Percentiles rank a stretch among this genome's conserved stretches.
phyloP scores from a whole-genome alignment of 805 yeast species.

The Lipomyces yamanashiensis region DNA sequence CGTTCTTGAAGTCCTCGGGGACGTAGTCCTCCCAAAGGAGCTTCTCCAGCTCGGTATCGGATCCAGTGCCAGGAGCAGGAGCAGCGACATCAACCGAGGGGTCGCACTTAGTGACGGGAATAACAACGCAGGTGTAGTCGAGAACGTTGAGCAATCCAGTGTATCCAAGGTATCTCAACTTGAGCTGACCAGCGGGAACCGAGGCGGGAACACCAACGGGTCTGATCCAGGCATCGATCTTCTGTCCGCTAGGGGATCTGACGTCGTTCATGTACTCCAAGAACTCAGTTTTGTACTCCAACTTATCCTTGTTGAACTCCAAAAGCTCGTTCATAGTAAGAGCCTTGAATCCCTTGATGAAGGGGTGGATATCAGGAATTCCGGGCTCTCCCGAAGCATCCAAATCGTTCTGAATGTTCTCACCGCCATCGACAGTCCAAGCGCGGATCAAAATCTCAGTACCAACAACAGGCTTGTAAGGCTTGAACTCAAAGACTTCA shows the following conservation, averaged over 20 bases:
- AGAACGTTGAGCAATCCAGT: constrained; percentile 52
- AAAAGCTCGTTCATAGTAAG: constrained; percentile 27
- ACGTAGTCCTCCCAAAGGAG: constrained; percentile 44
- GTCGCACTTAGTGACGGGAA: constrained; percentile 57
- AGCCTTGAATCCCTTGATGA: constrained; percentile 30
- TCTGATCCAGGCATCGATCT: constrained; percentile 53
- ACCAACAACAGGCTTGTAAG: constrained; percentile 41
- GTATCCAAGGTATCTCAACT: constrained; percentile 35
- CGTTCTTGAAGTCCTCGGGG: constrained; percentile 54
- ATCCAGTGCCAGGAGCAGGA: constrained; percentile 34
- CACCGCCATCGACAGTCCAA: constrained; percentile 37
- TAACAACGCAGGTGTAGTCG: constrained; percentile 51
- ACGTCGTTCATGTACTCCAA: constrained; percentile 32
- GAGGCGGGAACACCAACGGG: constrained; percentile 42
- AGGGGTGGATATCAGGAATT: constrained; percentile 33
- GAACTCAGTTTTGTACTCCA: constrained; percentile 36
- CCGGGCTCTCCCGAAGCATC: constrained; percentile 38
- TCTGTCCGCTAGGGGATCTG: constrained; percentile 42
- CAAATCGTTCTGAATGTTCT: constrained; percentile 31
- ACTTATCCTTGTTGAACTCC: constrained; percentile 35
- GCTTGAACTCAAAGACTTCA: constrained; percentile 55
- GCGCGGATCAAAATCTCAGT: constrained; percentile 28
- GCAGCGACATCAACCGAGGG: constrained; percentile 34
- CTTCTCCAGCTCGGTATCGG: constrained; percentile 25
- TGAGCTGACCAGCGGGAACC: constrained; percentile 35